These are phyloP conservation scores for Curvularia verruculosa DNA, from an alignment of 2,329 filamentous ascomycete genomes.

Conservation along the genomic window DNA sequence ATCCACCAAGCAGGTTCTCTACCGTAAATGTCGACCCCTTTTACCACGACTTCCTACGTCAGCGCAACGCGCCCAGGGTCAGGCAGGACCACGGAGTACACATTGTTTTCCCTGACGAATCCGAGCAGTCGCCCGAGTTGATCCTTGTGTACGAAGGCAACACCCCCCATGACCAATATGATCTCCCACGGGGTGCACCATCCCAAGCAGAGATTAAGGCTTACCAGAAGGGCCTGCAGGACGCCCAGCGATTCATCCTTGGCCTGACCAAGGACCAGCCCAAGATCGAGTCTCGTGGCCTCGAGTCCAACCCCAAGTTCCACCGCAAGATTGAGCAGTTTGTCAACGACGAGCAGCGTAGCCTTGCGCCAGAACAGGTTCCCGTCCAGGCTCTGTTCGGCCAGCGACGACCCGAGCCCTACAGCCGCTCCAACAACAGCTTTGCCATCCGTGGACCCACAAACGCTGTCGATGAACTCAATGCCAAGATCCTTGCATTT, in stretches of 20 bases:
- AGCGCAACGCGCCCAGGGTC: conserved; percentile 67
- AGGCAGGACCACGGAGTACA: conserved; percentile 74
- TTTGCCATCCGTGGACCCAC: conserved; percentile 79
- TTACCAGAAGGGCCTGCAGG: conserved; percentile 63
- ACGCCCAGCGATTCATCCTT: conserved; percentile 64
- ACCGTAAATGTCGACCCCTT: conserved; percentile 75
- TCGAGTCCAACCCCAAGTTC: conserved; percentile 65
- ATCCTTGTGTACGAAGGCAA: conserved; percentile 77
- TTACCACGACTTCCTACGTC: conserved; percentile 75
- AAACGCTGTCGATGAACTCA: conserved; percentile 72
- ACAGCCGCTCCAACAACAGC: conserved; percentile 60
- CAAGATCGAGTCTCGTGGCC: conserved; percentile 60
- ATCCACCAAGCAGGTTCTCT: conserved; percentile 74
- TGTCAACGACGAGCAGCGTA: conserved; percentile 62
- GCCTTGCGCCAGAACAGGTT: conserved; percentile 56
- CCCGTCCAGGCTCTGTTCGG: conserved; percentile 63
- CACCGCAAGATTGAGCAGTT: conserved; percentile 68
- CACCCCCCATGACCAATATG: conserved; percentile 58
- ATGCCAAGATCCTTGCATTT: conserved; percentile 76
- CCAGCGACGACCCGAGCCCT: conserved; percentile 52
- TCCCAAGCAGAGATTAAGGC: conserved; percentile 60
- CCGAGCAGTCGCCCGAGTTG: conserved; percentile 65
- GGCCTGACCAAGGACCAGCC: conserved; percentile 61
- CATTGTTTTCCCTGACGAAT: conserved; percentile 70
- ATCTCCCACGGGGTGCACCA: conserved; percentile 63